Conservation (phyloP, 2,329 filamentous ascomycete species). For the Aspergillus pseudonomiae region DNA sequence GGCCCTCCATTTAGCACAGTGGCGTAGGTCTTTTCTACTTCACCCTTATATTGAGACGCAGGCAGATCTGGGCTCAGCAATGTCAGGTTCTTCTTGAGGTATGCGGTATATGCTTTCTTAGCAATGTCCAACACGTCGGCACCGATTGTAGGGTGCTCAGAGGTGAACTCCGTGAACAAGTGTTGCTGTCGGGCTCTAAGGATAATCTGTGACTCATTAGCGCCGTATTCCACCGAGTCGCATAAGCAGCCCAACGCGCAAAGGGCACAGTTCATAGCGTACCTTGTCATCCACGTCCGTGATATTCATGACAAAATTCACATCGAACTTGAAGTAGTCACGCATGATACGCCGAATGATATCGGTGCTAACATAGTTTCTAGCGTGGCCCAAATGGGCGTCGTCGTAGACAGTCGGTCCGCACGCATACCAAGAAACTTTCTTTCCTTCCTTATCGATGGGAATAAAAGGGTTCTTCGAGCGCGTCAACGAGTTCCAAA, state of each 20-base stretch:
- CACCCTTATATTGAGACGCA: conserved; percentile 52
- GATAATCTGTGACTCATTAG: conserved; percentile 55
- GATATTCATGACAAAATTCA: conserved; percentile 91
- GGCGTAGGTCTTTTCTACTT: conserved; percentile 56
- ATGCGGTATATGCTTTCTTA: conserved; percentile 57
- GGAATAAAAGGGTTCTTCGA: conserved; percentile 75
- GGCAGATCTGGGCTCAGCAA: conserved; percentile 49
- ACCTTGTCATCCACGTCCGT: conserved; percentile 82
- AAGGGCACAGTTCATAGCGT: conserved; percentile 7
- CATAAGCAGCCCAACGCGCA: background rate
- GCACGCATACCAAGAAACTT: conserved; percentile 85
- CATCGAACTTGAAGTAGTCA: conserved; percentile 80
- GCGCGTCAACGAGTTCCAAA: conserved; percentile 81
- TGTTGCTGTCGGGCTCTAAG: conserved; percentile 73
- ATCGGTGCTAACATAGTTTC: conserved; percentile 90
- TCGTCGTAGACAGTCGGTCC: conserved; percentile 86
- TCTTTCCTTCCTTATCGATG: conserved; percentile 65
- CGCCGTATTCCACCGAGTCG: background rate
- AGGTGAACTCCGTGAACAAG: conserved; percentile 71
- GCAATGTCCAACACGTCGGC: conserved; percentile 53
- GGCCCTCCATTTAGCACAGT: conserved; percentile 58
- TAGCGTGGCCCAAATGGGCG: conserved; percentile 78
- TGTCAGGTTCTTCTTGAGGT: conserved; percentile 69
- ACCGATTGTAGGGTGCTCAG: conserved; percentile 48
- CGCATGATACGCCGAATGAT: conserved; percentile 80